Conservation (phyloP, 805 yeast genomes). For the Cyberlindnera bimundalis region DNA sequence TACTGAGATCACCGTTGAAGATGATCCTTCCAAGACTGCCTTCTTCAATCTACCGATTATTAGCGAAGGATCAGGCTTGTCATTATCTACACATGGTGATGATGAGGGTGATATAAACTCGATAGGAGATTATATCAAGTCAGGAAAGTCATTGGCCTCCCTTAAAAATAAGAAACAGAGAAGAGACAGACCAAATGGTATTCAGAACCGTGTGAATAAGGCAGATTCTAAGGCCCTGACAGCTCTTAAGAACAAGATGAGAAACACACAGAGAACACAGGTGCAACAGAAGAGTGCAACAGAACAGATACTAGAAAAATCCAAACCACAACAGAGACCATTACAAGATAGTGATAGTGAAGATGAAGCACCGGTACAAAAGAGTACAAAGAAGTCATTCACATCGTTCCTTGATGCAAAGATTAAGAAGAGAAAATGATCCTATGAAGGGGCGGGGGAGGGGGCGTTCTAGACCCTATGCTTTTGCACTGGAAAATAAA, state of each 20-base stretch:
- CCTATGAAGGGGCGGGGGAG: too few species aligned
- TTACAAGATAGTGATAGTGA: constrained; percentile 21
- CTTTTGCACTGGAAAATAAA: too few species aligned
- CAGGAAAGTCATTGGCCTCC: constrained; percentile 22
- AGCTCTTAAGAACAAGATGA: constrained; percentile 26
- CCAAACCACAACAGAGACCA: background rate
- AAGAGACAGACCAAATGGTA: constrained; percentile 3
- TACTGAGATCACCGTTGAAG: background rate
- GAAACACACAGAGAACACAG: constrained; percentile 15
- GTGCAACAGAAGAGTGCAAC: constrained; percentile 1
- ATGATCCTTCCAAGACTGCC: constrained; percentile 18
- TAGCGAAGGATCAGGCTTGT: constrained; percentile 22
- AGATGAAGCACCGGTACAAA: constrained; percentile 18
- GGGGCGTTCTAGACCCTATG: too few species aligned
- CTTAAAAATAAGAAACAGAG: constrained; percentile 17
- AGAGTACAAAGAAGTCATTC: constrained; percentile 22
- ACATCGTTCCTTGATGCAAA: constrained; percentile 22
- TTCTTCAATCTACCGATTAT: constrained; percentile 27
- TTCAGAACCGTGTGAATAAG: constrained; percentile 3
- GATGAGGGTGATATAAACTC: constrained; percentile 17
- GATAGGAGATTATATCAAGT: constrained; percentile 27
- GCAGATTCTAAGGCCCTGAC: constrained; percentile 23
- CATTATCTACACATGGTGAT: constrained; percentile 4
- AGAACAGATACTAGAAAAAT: constrained; percentile 6
- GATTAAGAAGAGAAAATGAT: constrained; percentile 14